Evolutionary conservation across 2,329 filamentous ascomycete species (phyloP).

Genomic region (Colletotrichum salicis): DNA sequence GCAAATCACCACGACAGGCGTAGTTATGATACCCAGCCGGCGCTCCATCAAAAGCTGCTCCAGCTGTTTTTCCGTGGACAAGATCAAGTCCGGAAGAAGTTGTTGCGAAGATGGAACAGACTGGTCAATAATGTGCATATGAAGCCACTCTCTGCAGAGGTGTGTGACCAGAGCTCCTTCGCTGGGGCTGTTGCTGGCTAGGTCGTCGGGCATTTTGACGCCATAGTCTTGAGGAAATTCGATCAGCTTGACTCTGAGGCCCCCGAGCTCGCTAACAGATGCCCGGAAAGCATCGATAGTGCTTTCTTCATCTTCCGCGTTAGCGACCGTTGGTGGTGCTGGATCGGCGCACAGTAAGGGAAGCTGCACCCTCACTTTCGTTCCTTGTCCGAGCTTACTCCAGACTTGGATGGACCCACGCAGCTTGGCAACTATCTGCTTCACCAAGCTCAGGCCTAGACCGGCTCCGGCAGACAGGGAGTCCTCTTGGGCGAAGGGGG

Average conservation of each 20-base stretch:
- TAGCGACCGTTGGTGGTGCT: neutral
- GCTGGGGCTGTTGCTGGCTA: conserved; percentile 19
- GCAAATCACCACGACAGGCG: conserved; percentile 45
- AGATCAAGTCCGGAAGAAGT: conserved; percentile 41
- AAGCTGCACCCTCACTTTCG: conserved; percentile 47
- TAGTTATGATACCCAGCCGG: neutral
- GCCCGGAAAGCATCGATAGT: conserved; percentile 44
- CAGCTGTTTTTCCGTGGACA: conserved; percentile 37
- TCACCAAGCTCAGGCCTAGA: conserved; percentile 73
- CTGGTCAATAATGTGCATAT: conserved; percentile 41
- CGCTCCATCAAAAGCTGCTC: conserved; percentile 10
- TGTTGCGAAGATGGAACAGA: conserved; percentile 2
- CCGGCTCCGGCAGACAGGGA: conserved; percentile 69
- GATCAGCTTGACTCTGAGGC: conserved; percentile 43
- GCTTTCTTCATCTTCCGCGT: neutral
- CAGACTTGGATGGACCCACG: conserved; percentile 69
- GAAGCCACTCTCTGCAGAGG: conserved; percentile 48
- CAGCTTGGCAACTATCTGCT: conserved; percentile 66
- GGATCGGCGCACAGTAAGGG: conserved; percentile 39
- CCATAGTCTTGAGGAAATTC: conserved; percentile 35
- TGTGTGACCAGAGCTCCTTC: conserved; percentile 36
- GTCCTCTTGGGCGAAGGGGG: conserved; percentile 73
- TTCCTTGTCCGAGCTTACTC: conserved; percentile 52
- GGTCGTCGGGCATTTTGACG: neutral
- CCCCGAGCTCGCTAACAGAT: conserved; percentile 42